A percentile compares a stretch with the other conserved stretches of the same genome.
These are phyloP conservation scores for Excoecaria cochinchinensis DNA, from an alignment of 345 rosid genomes.

Conservation along the genomic window DNA sequence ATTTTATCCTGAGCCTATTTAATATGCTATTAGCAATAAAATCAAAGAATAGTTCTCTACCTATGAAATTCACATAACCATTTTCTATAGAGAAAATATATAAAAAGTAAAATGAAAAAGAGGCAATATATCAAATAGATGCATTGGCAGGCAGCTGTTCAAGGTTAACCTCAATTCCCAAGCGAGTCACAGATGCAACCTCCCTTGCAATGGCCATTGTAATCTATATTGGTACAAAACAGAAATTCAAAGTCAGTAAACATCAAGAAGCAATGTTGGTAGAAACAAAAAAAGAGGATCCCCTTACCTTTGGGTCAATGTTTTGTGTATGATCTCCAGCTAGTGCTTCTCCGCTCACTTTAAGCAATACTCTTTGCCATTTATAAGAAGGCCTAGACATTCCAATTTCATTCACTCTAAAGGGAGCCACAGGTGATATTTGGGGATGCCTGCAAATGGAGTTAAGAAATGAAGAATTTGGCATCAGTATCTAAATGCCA, in stretches of 20 bases:
- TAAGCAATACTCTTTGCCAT: conserved; percentile 95
- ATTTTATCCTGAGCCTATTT: no score
- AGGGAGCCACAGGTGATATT: conserved; percentile 50
- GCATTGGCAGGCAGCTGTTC: neutral
- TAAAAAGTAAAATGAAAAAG: neutral
- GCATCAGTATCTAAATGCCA: neutral
- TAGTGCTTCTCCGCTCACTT: conserved; percentile 98
- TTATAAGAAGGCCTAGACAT: conserved; percentile 51
- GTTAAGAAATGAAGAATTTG: neutral
- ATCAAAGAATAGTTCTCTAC: no score
- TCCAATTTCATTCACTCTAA: conserved; percentile 48
- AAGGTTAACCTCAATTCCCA: conserved; percentile 75
- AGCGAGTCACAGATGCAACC: conserved; percentile 83
- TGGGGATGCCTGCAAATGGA: conserved; percentile 49
- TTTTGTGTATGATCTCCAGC: conserved; percentile 80
- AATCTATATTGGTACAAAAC: conserved; percentile 40
- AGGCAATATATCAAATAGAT: conserved; percentile 6
- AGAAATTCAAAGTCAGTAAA: conserved; percentile 19
- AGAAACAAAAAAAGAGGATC: conserved; percentile 4
- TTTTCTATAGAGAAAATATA: no score
- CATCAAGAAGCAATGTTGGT: neutral
- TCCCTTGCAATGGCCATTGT: conserved; percentile 97
- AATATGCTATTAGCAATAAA: no score
- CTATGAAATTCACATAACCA: no score
- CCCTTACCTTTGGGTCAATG: conserved; percentile 77